A percentile compares a stretch with the other conserved stretches of the same genome.
These are phyloP conservation scores for Cruciata laevipes DNA, from an alignment of 257 asterid species.

Conservation along the genomic window DNA sequence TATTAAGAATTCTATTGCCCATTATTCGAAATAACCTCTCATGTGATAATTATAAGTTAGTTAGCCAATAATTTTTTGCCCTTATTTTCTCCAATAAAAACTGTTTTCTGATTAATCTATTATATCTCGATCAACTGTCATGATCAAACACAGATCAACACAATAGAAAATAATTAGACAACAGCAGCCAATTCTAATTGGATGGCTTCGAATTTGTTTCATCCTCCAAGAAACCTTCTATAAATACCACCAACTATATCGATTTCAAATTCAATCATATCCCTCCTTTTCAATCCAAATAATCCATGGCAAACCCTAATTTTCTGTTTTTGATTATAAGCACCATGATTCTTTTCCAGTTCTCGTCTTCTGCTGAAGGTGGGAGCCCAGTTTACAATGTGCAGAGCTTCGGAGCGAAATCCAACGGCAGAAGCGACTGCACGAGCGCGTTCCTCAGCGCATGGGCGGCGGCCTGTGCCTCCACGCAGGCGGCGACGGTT, in stretches of 20 bases:
- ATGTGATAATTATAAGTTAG: neutral
- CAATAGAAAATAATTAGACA: neutral
- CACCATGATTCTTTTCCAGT: neutral
- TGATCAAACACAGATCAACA: neutral
- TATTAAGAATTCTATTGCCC: neutral
- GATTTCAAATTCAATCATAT: neutral
- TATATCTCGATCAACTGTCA: neutral
- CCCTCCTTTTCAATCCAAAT: neutral
- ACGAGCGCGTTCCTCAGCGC: constrained; percentile 23
- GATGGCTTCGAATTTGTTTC: neutral
- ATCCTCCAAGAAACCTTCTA: neutral
- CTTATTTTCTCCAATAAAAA: neutral
- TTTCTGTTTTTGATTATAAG: no score
- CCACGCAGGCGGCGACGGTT: constrained; percentile 19
- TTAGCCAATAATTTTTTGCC: neutral
- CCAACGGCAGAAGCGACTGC: constrained; percentile 14
- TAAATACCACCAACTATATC: neutral
- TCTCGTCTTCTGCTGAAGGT: neutral
- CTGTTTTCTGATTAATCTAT: neutral
- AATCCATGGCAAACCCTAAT: neutral
- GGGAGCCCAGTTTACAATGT: constrained; percentile 13
- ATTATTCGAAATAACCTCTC: constrained; percentile 1
- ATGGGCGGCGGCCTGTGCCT: constrained; percentile 30
- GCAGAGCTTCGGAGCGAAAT: constrained; percentile 21
- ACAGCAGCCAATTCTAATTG: neutral